Conservation (phyloP, 805 yeast species). For the Priceomyces fermenticarens region DNA sequence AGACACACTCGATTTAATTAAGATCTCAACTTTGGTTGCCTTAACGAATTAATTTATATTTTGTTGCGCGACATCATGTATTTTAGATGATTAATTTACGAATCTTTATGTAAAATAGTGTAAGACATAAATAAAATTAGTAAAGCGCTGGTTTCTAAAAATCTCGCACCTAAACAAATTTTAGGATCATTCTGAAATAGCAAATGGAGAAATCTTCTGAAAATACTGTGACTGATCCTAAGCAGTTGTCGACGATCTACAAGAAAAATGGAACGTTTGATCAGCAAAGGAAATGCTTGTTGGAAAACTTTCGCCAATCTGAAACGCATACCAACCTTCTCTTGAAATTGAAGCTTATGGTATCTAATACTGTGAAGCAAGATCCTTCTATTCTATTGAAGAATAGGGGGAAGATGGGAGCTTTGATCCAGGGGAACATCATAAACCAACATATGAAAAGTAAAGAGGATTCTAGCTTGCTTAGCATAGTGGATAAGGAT, state of each 20-base stretch:
- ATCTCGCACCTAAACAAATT: too few species aligned
- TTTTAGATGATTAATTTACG: too few species aligned
- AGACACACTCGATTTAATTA: too few species aligned
- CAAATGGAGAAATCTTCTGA: too few species aligned
- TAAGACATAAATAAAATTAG: too few species aligned
- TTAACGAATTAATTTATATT: too few species aligned
- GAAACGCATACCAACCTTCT: slow-evolving; percentile 41
- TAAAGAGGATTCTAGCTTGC: slow-evolving; percentile 16
- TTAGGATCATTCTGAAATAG: too few species aligned
- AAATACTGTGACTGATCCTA: slow-evolving; percentile 24
- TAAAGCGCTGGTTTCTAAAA: too few species aligned
- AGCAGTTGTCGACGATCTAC: slow-evolving; percentile 37
- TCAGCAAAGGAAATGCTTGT: slow-evolving; percentile 37
- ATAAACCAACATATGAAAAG: slow-evolving; percentile 24
- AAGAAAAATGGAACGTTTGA: slow-evolving; percentile 52
- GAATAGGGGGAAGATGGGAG: slow-evolving; percentile 50
- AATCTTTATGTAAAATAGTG: too few species aligned
- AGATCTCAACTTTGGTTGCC: too few species aligned
- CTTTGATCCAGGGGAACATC: slow-evolving; percentile 51
- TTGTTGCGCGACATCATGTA: too few species aligned
- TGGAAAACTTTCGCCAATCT: slow-evolving; percentile 41
- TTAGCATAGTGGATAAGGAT: slow-evolving; percentile 42
- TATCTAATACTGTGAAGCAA: slow-evolving; percentile 43
- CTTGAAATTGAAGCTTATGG: slow-evolving; percentile 37
- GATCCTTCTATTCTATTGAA: slow-evolving; percentile 48